Conservation (phyloP, 345 rosid genomes). For the Dipteronia dyeriana region DNA sequence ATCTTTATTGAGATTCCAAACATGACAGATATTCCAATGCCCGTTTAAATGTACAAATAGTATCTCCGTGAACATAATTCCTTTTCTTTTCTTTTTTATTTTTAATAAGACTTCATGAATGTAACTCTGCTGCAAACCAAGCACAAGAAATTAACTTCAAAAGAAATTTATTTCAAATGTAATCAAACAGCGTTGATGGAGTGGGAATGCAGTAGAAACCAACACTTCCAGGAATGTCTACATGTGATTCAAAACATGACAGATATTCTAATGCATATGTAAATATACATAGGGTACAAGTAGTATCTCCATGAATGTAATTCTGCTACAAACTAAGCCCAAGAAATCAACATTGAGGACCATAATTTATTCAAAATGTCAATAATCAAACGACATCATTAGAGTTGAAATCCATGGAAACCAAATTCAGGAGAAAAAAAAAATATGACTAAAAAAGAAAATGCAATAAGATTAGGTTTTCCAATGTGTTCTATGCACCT, state of each 20-base stretch:
- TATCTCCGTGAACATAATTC: background rate
- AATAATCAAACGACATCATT: background rate
- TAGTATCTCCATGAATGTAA: background rate
- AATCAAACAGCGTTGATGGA: background rate
- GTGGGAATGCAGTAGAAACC: background rate
- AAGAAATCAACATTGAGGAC: background rate
- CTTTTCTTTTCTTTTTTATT: background rate
- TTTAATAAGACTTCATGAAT: background rate
- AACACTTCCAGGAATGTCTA: background rate
- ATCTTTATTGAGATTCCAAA: background rate
- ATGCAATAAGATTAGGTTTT: too few species aligned
- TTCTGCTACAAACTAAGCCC: background rate
- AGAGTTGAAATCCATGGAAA: background rate
- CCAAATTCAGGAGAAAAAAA: background rate
- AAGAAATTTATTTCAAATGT: background rate
- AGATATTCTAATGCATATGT: background rate
- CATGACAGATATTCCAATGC: background rate
- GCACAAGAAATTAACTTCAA: background rate
- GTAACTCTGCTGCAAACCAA: background rate
- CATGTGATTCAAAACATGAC: too few species aligned
- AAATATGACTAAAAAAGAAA: background rate
- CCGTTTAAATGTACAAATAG: background rate
- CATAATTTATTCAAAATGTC: background rate
- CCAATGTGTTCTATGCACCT: slow-evolving; percentile 43
- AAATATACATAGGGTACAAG: background rate